These are phyloP conservation scores for Talaromyces verruculosus DNA, from an alignment of 2,329 filamentous ascomycete genomes.

Conservation along the genomic window DNA sequence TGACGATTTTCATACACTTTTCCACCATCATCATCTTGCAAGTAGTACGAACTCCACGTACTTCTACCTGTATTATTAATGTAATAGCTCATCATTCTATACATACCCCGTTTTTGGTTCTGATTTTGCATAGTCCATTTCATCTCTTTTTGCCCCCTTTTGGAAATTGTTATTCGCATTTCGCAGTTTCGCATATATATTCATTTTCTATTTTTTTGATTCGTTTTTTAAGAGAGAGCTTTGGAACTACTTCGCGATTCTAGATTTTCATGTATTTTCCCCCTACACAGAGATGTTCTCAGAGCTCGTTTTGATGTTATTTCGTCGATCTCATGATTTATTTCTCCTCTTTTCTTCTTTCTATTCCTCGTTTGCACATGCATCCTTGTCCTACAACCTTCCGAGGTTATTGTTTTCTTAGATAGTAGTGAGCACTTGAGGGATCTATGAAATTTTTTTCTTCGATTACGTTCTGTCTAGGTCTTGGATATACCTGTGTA, in stretches of 20 bases:
- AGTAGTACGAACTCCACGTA: not conserved
- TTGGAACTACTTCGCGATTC: not conserved
- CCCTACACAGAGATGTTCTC: not conserved
- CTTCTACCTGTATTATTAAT: constrained; percentile 9
- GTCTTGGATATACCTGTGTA: too few species aligned
- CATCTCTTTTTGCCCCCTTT: not conserved
- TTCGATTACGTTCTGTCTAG: too few species aligned
- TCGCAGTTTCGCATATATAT: not conserved
- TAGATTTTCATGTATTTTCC: not conserved
- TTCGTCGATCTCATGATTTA: too few species aligned
- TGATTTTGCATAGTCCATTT: not conserved
- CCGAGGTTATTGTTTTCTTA: too few species aligned
- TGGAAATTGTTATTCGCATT: not conserved
- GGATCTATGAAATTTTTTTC: too few species aligned
- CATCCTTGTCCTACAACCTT: too few species aligned
- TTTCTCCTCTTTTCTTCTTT: too few species aligned
- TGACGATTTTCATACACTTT: constrained; percentile 7
- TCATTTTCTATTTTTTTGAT: not conserved
- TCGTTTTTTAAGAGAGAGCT: not conserved
- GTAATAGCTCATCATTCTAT: constrained; percentile 5
- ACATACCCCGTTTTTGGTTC: not conserved
- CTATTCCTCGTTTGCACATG: too few species aligned
- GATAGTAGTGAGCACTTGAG: too few species aligned
- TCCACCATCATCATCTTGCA: not conserved
- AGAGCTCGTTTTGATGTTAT: not conserved